Percentiles rank a stretch among this genome's conserved stretches.
Evolutionary conservation across 495 filamentous ascomycete genomes (phyloP).

Genomic region (Lepidopterella palustris): DNA sequence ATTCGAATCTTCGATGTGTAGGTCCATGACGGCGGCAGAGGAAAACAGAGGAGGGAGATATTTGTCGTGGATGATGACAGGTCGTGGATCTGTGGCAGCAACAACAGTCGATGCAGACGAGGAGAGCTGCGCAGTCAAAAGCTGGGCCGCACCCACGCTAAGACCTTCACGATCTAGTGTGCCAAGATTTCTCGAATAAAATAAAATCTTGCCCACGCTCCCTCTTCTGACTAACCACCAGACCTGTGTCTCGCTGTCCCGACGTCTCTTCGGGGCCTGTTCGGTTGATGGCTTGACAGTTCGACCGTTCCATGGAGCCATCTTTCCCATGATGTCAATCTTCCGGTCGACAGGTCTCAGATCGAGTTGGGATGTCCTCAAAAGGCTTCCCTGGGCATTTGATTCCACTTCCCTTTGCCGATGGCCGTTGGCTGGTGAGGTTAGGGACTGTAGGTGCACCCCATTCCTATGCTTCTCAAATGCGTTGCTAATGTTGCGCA

Average conservation of each 20-base stretch:
- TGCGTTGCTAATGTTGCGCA: too few relatives aligned
- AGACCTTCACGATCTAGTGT: background rate
- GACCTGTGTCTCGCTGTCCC: conserved; percentile 84
- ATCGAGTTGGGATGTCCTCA: conserved; percentile 52
- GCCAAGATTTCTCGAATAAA: background rate
- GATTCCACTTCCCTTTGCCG: conserved; percentile 52
- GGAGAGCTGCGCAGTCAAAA: too few relatives aligned
- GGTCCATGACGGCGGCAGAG: conserved; percentile 25
- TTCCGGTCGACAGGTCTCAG: conserved; percentile 91
- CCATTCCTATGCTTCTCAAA: conserved; percentile 12
- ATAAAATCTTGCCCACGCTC: background rate
- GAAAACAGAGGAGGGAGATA: background rate
- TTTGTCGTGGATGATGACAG: background rate
- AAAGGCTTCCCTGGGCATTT: conserved; percentile 55
- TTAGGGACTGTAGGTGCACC: conserved; percentile 26
- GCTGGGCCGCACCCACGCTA: background rate
- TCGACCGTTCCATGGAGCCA: conserved; percentile 82
- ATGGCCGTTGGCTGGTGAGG: conserved; percentile 29
- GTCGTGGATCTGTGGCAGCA: too few relatives aligned
- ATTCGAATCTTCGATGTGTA: conserved; percentile 90
- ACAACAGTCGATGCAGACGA: too few relatives aligned
- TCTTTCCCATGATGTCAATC: conserved; percentile 66
- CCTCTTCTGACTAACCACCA: conserved; percentile 44
- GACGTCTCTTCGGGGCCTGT: conserved; percentile 49
- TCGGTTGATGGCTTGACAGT: conserved; percentile 76